Conservation (phyloP, 2,329 filamentous ascomycete genomes). For the Dothidotthia symphoricarpi region DNA sequence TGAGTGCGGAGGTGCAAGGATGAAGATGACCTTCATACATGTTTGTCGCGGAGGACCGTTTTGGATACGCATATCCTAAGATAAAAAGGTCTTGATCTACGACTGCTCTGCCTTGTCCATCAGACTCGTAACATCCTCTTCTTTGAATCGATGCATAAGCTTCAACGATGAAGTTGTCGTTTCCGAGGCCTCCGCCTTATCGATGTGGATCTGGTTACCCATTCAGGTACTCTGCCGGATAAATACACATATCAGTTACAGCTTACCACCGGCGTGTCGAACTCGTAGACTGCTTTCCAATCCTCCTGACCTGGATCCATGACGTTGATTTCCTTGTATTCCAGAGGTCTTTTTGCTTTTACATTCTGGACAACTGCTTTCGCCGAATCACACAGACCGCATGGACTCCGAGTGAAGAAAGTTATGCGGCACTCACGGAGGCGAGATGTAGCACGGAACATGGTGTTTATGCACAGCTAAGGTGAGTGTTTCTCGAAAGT, state of each 20-base stretch:
- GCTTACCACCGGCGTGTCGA: constrained; percentile 75
- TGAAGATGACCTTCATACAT: background rate
- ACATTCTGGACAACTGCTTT: constrained; percentile 67
- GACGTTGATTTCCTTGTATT: constrained; percentile 68
- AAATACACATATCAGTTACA: constrained; percentile 1
- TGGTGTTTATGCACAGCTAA: constrained; percentile 9
- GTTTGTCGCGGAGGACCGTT: background rate
- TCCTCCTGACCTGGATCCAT: constrained; percentile 60
- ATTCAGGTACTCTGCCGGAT: constrained; percentile 21
- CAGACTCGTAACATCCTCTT: constrained; percentile 63
- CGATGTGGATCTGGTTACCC: constrained; percentile 57
- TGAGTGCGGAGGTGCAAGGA: too few species aligned
- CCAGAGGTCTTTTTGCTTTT: constrained; percentile 65
- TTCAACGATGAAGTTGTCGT: constrained; percentile 62
- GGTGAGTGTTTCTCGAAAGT: background rate
- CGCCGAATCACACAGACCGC: constrained; percentile 68
- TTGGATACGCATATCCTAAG: background rate
- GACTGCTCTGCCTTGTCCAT: constrained; percentile 58
- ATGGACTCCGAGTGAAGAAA: constrained; percentile 70
- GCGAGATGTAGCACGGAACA: constrained; percentile 35
- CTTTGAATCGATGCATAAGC: constrained; percentile 74
- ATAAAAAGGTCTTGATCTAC: constrained; percentile 4
- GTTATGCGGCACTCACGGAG: constrained; percentile 59
- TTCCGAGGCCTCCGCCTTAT: constrained; percentile 51
- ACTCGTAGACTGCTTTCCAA: constrained; percentile 75